Evolutionary conservation across 1,284 basidiomycete species (phyloP), one percentile per base, ranked within the genome.

Genomic region (Inonotus obliquus): DNA sequence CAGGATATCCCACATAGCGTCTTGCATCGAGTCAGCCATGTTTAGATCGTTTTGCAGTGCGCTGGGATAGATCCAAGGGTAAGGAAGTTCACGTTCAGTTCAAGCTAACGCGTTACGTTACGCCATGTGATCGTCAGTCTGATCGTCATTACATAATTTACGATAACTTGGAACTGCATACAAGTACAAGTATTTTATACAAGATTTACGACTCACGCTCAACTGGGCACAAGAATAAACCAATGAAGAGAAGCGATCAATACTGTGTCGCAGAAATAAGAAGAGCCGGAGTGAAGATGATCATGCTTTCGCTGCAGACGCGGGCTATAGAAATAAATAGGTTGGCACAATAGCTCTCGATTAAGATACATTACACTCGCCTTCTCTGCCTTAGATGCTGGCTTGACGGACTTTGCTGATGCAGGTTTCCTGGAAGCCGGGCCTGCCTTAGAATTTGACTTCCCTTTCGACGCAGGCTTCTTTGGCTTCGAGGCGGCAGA

Each of bases 11-110:
- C 60, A 67, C 67, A 66, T 67, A 23, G 67, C 65, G 57, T 67
- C 65, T 53, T 65, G 64, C 47, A 67, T 85, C 84, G 60, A 77
- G 77, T 47, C 82, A 75, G 38, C 85, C 79, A 74, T 44, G 17
- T n/a, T n/a, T 21, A n/a, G 41, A 44, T 44, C 1, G 19, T 86
- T 21, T 49, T 61, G 47, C n/a, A 19, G 32, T 9, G 32, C 32
- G 32, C 9, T 32, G 17, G 17, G 4, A 2, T 29, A 1, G 1
- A 11, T 14, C 4, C 32, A 13, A 21, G n/a, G 4, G 21, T n/a
- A n/a, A 54, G 9, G 52, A 44, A 44, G 17, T n/a, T n/a, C 41
- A 44, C 7, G 7, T 44, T 21, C 4, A 41, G 4, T 3, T 41
- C n/a, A 41, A 21, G 41, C 32, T 9, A 32, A 44, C 41, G 41